phyloP scores from a whole-genome alignment of 1,284 basidiomycete genomes.

The Phylloporus sp. region DNA sequence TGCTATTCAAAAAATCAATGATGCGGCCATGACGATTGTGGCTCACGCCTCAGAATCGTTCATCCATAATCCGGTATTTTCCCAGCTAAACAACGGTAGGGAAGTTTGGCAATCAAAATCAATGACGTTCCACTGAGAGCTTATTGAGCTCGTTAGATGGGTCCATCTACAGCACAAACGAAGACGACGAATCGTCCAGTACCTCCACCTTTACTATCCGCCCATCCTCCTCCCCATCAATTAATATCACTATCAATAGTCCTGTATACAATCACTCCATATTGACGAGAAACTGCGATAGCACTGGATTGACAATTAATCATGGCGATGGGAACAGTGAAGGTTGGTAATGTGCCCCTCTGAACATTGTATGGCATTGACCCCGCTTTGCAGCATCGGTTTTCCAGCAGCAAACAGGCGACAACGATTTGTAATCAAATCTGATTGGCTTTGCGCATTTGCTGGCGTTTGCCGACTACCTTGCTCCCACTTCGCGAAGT shows the following conservation, averaged over 20 bases:
- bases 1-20: not conserved
- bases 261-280: not conserved
- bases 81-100: not conserved
- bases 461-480: too few relatives aligned
- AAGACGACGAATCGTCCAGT: not conserved
- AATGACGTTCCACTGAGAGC: too few relatives aligned
- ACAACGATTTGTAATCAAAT: too few relatives aligned
- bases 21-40: not conserved
- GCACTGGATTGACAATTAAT: not conserved
- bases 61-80: not conserved
- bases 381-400: not conserved
- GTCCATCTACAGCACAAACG: not conserved
- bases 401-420: too few relatives aligned
- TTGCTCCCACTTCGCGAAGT: not conserved
- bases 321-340: slow-evolving; percentile 7
- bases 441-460: too few relatives aligned
- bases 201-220: not conserved
- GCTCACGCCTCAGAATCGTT: not conserved
- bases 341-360: slow-evolving; percentile 16
- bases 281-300: slow-evolving; percentile 5
- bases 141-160: not conserved
- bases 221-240: not conserved
- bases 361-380: not conserved
- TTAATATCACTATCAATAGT: not conserved
- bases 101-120: not conserved